These are phyloP conservation scores for Poa annua DNA, from an alignment of 176 grass and related monocot species.

Conservation along the genomic window DNA sequence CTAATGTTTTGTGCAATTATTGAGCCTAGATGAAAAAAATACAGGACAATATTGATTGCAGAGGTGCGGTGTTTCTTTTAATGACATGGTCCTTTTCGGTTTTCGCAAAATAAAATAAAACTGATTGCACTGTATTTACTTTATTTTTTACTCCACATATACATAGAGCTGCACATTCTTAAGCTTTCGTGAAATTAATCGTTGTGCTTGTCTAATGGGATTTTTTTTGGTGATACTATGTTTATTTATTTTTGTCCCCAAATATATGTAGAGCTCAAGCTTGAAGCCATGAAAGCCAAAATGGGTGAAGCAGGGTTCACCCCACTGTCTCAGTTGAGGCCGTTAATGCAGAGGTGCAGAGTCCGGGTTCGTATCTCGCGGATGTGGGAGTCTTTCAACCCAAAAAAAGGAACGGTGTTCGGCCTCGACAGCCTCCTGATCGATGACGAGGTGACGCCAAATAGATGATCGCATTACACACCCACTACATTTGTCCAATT, in stretches of 20 bases:
- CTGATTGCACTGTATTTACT: neutral
- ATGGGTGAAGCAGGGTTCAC: conserved; percentile 30
- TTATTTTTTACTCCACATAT: neutral
- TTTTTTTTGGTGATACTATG: neutral
- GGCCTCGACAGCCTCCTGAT: conserved; percentile 35
- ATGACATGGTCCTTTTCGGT: too few relatives aligned
- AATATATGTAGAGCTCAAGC: neutral
- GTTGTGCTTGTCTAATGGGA: conserved; percentile 6
- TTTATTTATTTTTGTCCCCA: neutral
- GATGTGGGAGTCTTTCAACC: conserved; percentile 39
- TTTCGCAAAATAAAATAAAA: neutral
- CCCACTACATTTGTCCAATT: neutral
- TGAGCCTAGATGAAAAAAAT: neutral
- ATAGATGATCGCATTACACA: neutral
- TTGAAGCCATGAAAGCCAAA: conserved; percentile 9
- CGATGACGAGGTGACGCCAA: conserved; percentile 17
- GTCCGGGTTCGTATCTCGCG: conserved; percentile 31
- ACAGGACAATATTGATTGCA: neutral
- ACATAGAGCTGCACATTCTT: neutral
- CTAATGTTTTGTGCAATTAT: neutral
- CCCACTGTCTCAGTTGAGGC: conserved; percentile 14
- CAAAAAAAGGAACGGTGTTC: neutral
- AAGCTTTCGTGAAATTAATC: neutral
- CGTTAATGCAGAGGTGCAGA: conserved; percentile 9
- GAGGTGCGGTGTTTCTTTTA: too few relatives aligned